A percentile compares a stretch with the other conserved stretches of the same genome.
phyloP scores from a whole-genome alignment of 192 early-diverging fungal species.

The Coemansia sp. region DNA sequence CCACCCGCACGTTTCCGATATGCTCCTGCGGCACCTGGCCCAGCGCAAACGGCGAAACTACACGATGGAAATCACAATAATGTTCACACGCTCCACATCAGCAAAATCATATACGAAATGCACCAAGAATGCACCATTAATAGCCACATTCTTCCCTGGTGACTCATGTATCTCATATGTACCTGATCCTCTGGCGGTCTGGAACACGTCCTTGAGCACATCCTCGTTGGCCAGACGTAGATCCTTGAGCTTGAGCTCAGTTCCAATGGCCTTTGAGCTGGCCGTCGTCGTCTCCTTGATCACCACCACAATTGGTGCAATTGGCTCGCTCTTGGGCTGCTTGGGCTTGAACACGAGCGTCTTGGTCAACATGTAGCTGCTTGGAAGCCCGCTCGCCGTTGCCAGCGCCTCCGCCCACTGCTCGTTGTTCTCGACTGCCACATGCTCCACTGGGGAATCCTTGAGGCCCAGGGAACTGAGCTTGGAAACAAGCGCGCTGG shows the following conservation, averaged over 20 bases:
- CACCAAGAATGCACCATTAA: not conserved
- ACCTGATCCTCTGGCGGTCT: conserved; percentile 63
- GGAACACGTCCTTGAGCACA: conserved; percentile 58
- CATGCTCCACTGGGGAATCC: conserved; percentile 56
- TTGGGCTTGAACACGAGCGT: conserved; percentile 83
- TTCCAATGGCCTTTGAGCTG: conserved; percentile 55
- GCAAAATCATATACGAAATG: not conserved
- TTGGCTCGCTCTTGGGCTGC: conserved; percentile 62
- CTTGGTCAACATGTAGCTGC: conserved; percentile 58
- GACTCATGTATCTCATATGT: conserved; percentile 14
- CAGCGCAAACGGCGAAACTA: conserved; percentile 77
- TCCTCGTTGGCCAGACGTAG: conserved; percentile 73
- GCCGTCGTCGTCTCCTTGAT: conserved; percentile 59
- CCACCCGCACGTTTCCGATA: conserved; percentile 63
- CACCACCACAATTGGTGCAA: conserved; percentile 65
- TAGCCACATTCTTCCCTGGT: not conserved
- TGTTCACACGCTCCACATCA: not conserved
- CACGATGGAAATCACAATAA: not conserved
- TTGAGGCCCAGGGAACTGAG: conserved; percentile 40
- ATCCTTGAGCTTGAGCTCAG: conserved; percentile 66
- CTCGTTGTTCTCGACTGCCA: conserved; percentile 57
- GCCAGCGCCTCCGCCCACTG: conserved; percentile 58
- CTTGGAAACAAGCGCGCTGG: conserved; percentile 34
- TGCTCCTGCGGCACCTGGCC: conserved; percentile 59
- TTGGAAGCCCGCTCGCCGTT: conserved; percentile 26